Percentiles rank a stretch among this genome's conserved stretches.
phyloP scores from a whole-genome alignment of 345 rosid genomes.

The Aegle marmelos region DNA sequence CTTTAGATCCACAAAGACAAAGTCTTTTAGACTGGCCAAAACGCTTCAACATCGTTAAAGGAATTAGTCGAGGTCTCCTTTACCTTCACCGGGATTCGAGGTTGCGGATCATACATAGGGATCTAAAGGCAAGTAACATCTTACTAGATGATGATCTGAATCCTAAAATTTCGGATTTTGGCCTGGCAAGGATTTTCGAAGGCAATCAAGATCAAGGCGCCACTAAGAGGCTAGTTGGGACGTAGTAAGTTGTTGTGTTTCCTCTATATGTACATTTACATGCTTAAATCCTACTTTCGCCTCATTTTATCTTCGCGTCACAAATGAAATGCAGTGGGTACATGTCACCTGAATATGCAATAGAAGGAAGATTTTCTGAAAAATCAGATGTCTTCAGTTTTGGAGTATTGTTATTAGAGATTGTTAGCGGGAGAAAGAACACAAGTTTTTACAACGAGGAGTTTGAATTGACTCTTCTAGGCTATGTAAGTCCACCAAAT shows the following conservation, averaged over 20 bases:
- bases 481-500: constrained; percentile 24
- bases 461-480: constrained; percentile 18
- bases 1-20: constrained; percentile 11
- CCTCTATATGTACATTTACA: neutral
- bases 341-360: constrained; percentile 44
- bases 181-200: constrained; percentile 37
- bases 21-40: constrained; percentile 14
- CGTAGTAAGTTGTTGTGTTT: constrained; percentile 16
- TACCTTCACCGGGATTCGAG: constrained; percentile 35
- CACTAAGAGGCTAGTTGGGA: constrained; percentile 29
- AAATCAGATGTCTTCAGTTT: constrained; percentile 50
- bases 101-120: constrained; percentile 32
- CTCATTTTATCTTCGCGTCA: neutral
- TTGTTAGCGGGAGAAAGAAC: constrained; percentile 39
- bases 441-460: constrained; percentile 22
- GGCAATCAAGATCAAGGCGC: constrained; percentile 21
- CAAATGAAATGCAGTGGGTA: constrained; percentile 34
- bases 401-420: constrained; percentile 42
- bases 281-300: neutral
- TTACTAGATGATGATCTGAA: constrained; percentile 25
- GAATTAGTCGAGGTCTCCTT: constrained; percentile 25
- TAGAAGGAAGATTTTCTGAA: constrained; percentile 42
- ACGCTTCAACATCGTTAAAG: constrained; percentile 21
- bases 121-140: constrained; percentile 35
- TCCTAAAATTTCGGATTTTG: constrained; percentile 39